Base-by-base conservation (phyloP, 805 yeast genomes). In the Huiozyma naganishii region DNA sequence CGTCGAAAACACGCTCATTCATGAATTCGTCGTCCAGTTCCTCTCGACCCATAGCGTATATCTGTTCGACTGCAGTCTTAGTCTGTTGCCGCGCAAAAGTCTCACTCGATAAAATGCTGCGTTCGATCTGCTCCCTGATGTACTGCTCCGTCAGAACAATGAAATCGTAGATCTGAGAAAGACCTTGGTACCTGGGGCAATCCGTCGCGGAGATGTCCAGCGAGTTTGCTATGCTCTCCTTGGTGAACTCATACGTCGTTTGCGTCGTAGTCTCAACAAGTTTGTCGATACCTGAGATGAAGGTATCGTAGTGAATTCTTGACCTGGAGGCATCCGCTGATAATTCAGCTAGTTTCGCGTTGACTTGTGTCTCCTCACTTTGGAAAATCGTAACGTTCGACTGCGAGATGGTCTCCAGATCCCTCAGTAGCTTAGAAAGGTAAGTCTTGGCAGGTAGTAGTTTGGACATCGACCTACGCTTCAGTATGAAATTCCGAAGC, bases 381-480 rank as follows among this genome's bases (percentile, higher is more conserved):
- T 62, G 51, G 50, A 79, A 74, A 10, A 74, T 65, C n/a, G 69
- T 62, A 41, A 77, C 71, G 58, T 89, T 92, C n/a, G 75, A 64
- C 7, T 69, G 64, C 0, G 94, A 72, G 17, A 92, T 67, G 1
- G 66, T 63, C 41, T 67, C 66, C 36, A 90, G 55, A 55, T 92
- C 99, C 23, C 61, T 61, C 36, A 84, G 71, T 9, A 89, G 57
- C 53, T 88, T 90, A 13, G 71, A 48, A 29, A 90, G 65, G 53
- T 83, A 92, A n/a, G 81, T 89, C 57, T 88, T 87, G 0, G 96
- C 97, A 0, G 99, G 99, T 32, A 86, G 73, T 10, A 92, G 68
- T 59, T 92, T 92, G 0, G 97, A 88, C 8, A 83, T 62, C 0
- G 96, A 79, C 54, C 98, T 74, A 54, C 89, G 92, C 51, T 90